A percentile compares a stretch with the other conserved stretches of the same genome.
Conservation (phyloP, 2,329 filamentous ascomycete species). For the Sporothrix globosa region DNA sequence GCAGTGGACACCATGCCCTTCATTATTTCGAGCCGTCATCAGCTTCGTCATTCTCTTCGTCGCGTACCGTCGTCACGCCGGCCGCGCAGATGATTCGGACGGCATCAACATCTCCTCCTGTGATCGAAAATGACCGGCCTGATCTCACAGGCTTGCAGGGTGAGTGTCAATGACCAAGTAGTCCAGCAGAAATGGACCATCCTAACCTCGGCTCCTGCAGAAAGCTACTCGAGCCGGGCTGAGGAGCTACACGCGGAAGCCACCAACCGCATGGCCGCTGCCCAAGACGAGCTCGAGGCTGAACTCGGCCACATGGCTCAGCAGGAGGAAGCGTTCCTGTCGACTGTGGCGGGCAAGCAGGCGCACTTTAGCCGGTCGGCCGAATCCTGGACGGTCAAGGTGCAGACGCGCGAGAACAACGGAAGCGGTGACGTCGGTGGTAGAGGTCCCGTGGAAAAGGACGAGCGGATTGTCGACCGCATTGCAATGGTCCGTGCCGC, state of each 20-base stretch:
- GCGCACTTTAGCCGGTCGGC: conserved; percentile 29
- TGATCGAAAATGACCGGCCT: neutral
- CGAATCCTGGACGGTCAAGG: conserved; percentile 32
- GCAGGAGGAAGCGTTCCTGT: conserved; percentile 29
- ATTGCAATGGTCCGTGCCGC: conserved; percentile 30
- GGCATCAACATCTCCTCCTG: neutral
- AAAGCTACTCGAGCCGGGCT: conserved; percentile 35
- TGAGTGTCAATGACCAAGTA: neutral
- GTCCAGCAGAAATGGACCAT: no score
- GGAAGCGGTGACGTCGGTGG: neutral
- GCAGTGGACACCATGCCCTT: neutral
- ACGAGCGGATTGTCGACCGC: conserved; percentile 33
- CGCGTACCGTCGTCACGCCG: conserved; percentile 1
- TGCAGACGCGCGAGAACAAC: conserved; percentile 29
- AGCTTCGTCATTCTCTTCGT: neutral
- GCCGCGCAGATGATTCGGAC: neutral
- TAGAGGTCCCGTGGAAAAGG: conserved; percentile 18
- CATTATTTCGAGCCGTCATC: conserved; percentile 6
- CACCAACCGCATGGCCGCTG: conserved; percentile 25
- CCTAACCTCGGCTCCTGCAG: neutral
- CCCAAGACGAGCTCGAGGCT: conserved; percentile 30
- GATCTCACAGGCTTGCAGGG: conserved; percentile 18
- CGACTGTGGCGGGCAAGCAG: conserved; percentile 6
- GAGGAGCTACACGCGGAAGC: conserved; percentile 33
- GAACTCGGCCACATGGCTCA: conserved; percentile 25